These are phyloP conservation scores for Sonneratia alba DNA, from an alignment of 345 rosid genomes.

Conservation along the genomic window DNA sequence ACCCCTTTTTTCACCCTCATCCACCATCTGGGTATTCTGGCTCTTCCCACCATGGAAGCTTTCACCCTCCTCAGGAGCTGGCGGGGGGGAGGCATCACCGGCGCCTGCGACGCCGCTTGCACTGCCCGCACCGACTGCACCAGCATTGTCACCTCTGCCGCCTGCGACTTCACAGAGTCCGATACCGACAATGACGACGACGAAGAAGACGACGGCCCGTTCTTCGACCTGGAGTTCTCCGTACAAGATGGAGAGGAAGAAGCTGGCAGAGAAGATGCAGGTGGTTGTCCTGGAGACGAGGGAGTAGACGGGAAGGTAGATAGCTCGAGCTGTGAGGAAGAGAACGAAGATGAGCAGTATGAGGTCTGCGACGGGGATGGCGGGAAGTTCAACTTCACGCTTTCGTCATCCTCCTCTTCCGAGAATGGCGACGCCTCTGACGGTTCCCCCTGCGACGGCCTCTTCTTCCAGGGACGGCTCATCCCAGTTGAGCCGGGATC, in stretches of 20 bases:
- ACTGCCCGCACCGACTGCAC: constrained; percentile 16
- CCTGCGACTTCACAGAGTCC: constrained; percentile 26
- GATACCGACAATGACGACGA: constrained; percentile 2
- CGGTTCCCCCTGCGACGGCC: constrained; percentile 64
- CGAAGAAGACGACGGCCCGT: constrained; percentile 69
- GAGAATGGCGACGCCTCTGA: constrained; percentile 31
- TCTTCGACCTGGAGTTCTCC: constrained; percentile 83
- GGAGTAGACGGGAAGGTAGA: constrained; percentile 9
- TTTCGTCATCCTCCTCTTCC: constrained; percentile 27
- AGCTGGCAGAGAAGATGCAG: neutral
- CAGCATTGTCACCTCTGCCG: constrained; percentile 39
- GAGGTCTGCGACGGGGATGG: constrained; percentile 24
- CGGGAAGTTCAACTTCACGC: constrained; percentile 48
- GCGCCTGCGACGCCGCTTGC: constrained; percentile 12
- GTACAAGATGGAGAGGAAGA: constrained; percentile 48
- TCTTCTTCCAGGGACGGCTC: constrained; percentile 67
- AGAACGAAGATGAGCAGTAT: constrained; percentile 15
- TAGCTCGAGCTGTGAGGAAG: neutral
- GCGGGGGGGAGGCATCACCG: constrained; percentile 36
- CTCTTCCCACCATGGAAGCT: constrained; percentile 95
- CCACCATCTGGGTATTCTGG: constrained; percentile 39
- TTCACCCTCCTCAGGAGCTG: constrained; percentile 93
- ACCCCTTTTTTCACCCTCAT: constrained; percentile 20
- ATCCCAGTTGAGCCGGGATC: constrained; percentile 34
- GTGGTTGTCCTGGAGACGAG: constrained; percentile 7